Percentiles rank a stretch among this genome's conserved stretches.
Conservation (phyloP, 331 rosid species). For the Acacia pycnantha region DNA sequence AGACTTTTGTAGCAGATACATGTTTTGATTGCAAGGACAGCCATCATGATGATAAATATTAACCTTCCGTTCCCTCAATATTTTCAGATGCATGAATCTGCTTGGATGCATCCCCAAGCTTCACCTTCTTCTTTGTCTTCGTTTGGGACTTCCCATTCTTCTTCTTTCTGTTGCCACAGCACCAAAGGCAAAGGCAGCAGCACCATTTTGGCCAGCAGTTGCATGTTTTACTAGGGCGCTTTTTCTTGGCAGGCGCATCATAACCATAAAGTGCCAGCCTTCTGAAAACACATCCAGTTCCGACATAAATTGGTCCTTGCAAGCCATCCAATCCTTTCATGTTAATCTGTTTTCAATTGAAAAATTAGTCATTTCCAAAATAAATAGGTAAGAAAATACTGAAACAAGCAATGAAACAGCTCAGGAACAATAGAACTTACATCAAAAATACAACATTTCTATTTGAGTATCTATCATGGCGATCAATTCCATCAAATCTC, state of each 20-base stretch:
- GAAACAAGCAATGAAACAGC: constrained; percentile 3
- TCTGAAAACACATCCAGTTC: constrained; percentile 92
- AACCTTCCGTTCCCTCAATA: constrained; percentile 78
- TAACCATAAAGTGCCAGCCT: constrained; percentile 81
- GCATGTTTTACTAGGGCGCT: constrained; percentile 78
- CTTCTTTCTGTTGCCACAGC: constrained; percentile 49
- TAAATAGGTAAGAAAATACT: neutral
- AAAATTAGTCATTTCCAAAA: constrained; percentile 8
- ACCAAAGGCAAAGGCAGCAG: constrained; percentile 51
- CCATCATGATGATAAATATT: constrained; percentile 23
- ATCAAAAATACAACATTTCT: constrained; percentile 92
- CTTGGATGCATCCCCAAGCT: constrained; percentile 81
- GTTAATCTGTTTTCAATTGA: constrained; percentile 60
- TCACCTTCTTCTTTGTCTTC: constrained; percentile 56
- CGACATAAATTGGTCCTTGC: constrained; percentile 94
- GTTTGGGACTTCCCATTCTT: constrained; percentile 49
- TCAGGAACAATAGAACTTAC: constrained; percentile 42
- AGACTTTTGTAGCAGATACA: neutral
- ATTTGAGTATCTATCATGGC: constrained; percentile 86
- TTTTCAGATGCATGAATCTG: constrained; percentile 97
- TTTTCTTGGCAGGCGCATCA: constrained; percentile 80
- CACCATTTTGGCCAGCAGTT: constrained; percentile 91
- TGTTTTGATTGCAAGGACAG: neutral
- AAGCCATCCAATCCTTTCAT: constrained; percentile 91
- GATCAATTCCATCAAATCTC: constrained; percentile 93